A percentile compares a stretch with the other conserved stretches of the same genome.
Conservation (phyloP, 257 asterid genomes). For the Fraxinus cuspidata region DNA sequence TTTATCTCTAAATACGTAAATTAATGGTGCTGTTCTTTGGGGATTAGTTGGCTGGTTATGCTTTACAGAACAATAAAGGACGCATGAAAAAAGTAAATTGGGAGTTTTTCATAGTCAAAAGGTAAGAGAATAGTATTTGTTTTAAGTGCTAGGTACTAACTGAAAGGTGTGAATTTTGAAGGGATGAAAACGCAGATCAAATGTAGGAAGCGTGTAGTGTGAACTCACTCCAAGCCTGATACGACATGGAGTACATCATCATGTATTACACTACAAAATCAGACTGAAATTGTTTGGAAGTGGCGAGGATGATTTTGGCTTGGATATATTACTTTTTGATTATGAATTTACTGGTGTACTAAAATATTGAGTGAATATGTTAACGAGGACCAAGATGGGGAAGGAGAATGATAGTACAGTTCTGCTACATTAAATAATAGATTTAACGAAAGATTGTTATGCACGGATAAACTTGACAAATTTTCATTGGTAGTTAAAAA, state of each 20-base stretch:
- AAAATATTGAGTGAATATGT: too few species aligned
- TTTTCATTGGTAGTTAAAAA: too few species aligned
- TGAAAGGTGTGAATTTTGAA: constrained; percentile 14
- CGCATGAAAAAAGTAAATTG: constrained; percentile 17
- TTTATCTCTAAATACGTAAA: constrained; percentile 12
- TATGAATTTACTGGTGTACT: too few species aligned
- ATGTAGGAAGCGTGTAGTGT: not conserved
- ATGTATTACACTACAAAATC: not conserved
- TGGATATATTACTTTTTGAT: not conserved
- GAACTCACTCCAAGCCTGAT: too few species aligned
- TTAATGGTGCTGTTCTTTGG: constrained; percentile 24
- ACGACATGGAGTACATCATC: not conserved
- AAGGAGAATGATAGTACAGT: too few species aligned
- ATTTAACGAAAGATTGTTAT: too few species aligned
- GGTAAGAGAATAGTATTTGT: constrained; percentile 7
- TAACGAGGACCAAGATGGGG: too few species aligned
- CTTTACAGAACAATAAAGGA: constrained; percentile 35
- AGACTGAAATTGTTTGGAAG: not conserved
- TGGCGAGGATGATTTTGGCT: not conserved
- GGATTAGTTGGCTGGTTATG: constrained; percentile 34
- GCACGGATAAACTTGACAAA: too few species aligned
- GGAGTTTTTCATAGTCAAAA: constrained; percentile 24
- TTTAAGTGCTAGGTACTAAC: too few species aligned
- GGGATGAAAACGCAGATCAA: constrained; percentile 19
- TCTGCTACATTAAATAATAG: too few species aligned